Percentiles rank a stretch among this genome's conserved stretches.
Evolutionary conservation across 2,329 filamentous ascomycete species (phyloP).

Genomic region (Trichophyton simii): DNA sequence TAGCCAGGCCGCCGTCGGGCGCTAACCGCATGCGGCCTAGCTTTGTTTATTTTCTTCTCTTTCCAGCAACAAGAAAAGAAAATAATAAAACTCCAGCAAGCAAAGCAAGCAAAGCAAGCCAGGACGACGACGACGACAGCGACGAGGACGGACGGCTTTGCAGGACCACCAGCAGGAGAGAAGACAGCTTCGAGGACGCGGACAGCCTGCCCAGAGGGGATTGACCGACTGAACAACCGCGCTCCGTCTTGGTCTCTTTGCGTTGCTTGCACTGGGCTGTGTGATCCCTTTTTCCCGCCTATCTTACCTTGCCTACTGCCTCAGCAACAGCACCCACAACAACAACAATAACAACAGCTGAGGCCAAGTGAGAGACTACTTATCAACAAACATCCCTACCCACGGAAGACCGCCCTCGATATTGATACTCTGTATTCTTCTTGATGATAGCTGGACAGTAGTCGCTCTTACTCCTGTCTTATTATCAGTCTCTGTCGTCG

Average conservation of each 20-base stretch:
- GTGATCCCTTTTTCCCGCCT: too few species aligned
- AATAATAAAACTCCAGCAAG: conserved; percentile 4
- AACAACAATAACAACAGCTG: too few species aligned
- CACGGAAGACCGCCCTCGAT: neutral
- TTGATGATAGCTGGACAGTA: neutral
- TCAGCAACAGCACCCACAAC: too few species aligned
- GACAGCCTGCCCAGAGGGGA: neutral
- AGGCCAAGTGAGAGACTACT: neutral
- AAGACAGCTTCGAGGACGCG: neutral
- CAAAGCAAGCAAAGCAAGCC: too few species aligned
- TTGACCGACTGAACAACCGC: neutral
- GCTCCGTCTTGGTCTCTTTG: too few species aligned
- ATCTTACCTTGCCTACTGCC: too few species aligned
- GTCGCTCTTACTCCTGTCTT: neutral
- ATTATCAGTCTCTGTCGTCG: neutral
- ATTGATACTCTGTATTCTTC: neutral
- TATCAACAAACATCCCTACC: neutral
- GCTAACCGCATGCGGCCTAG: conserved; percentile 12
- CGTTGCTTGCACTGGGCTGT: too few species aligned
- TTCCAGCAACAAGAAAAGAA: conserved; percentile 2
- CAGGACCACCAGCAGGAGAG: neutral
- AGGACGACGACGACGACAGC: neutral
- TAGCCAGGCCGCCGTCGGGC: conserved; percentile 9
- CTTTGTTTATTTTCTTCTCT: conserved; percentile 14
- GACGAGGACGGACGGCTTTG: neutral